These are phyloP conservation scores for Arthrobotrys musiformis DNA, from an alignment of 2,329 filamentous ascomycete species.

Conservation along the genomic window DNA sequence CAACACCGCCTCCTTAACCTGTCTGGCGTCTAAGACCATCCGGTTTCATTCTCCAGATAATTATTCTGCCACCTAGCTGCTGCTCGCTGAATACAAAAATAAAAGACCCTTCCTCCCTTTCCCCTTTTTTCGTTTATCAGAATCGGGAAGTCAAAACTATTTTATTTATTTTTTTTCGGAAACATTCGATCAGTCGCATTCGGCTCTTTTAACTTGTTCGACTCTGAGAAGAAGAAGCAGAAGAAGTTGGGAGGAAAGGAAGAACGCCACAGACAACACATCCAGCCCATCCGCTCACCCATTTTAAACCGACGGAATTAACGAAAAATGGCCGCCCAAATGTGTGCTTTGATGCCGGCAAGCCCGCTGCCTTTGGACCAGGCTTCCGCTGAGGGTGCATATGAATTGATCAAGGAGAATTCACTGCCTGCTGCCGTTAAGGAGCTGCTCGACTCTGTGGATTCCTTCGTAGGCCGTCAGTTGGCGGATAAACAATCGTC, in stretches of 20 bases:
- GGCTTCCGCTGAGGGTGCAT: constrained; percentile 49
- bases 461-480: constrained; percentile 42
- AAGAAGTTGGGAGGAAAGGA: neutral
- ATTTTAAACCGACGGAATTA: neutral
- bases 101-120: neutral
- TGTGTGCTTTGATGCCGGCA: constrained; percentile 46
- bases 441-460: constrained; percentile 47
- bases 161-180: neutral
- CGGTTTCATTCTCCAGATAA: constrained; percentile 12
- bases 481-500: constrained; percentile 34
- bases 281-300: neutral
- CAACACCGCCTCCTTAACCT: constrained; percentile 51
- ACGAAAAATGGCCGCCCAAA: constrained; percentile 47
- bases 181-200: constrained; percentile 12
- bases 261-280: constrained; percentile 41
- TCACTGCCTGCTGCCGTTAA: constrained; percentile 42
- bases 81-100: neutral
- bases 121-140: constrained; percentile 6
- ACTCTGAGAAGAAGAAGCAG: neutral
- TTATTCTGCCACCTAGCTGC: constrained; percentile 1
- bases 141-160: constrained; percentile 22
- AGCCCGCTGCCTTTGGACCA: constrained; percentile 44
- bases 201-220: neutral
- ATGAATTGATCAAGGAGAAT: constrained; percentile 52
- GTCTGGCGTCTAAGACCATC: constrained; percentile 21